phyloP scores from a whole-genome alignment of 345 rosid genomes.

The Trapa incisa region DNA sequence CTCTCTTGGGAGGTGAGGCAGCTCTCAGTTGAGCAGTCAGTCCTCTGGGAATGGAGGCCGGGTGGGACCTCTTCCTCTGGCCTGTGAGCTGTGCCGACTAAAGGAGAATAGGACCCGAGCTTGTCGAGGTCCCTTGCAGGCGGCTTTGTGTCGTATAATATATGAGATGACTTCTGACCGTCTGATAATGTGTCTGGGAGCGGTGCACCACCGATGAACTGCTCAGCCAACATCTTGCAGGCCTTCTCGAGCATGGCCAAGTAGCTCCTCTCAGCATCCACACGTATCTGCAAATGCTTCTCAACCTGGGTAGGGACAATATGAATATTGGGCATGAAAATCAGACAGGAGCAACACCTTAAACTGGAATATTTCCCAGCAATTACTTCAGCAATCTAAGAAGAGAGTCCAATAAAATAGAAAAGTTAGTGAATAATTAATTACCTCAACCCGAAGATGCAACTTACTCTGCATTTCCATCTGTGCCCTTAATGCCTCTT shows the following conservation, averaged over 20 bases:
- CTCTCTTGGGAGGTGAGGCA: slow-evolving; percentile 56
- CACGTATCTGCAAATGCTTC: slow-evolving; percentile 55
- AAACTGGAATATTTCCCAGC: background rate
- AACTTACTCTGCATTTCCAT: slow-evolving; percentile 82
- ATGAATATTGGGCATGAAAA: background rate
- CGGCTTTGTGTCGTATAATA: background rate
- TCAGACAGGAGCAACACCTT: background rate
- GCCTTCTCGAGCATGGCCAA: slow-evolving; percentile 61
- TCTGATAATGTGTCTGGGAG: slow-evolving; percentile 9
- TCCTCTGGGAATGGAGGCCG: slow-evolving; percentile 35
- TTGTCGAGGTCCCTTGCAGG: slow-evolving; percentile 16
- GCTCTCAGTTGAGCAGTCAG: slow-evolving; percentile 61
- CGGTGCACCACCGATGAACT: slow-evolving; percentile 29
- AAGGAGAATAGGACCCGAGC: slow-evolving; percentile 23
- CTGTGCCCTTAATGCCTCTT: slow-evolving; percentile 61
- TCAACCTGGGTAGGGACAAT: slow-evolving; percentile 26
- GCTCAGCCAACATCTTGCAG: slow-evolving; percentile 57
- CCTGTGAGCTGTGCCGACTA: slow-evolving; percentile 10
- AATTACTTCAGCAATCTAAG: background rate
- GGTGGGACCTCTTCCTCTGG: slow-evolving; percentile 25
- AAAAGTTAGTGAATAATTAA: background rate
- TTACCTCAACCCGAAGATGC: slow-evolving; percentile 69
- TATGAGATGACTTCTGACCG: background rate
- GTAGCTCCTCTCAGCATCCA: slow-evolving; percentile 52
- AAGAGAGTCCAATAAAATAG: background rate